Evolutionary conservation across 805 yeast genomes (phyloP), one percentile per base, ranked within the genome.

Genomic region (Myxozyma mucilagina): DNA sequence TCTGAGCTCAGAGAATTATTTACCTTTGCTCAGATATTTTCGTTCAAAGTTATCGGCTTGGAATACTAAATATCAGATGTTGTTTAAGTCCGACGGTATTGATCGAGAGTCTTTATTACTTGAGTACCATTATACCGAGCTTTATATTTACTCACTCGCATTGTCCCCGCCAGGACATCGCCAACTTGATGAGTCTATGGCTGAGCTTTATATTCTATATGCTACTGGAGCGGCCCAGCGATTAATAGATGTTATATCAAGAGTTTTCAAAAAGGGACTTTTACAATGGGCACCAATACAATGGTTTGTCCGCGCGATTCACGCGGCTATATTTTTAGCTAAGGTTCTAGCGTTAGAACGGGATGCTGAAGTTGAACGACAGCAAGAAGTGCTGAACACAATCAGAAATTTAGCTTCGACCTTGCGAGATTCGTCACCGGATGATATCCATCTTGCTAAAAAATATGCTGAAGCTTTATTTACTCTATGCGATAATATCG

Each of bases 291-390:
- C 91, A 86, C 97, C 98, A 0, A 91, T 90, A n/a, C 78, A 97
- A 64, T 91, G 97, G 96, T 85, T 88, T 6, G 87, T 89, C 0
- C 79, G 96, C 55, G 84, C 90, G 32, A 91, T 92, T 20, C 84
- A 93, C 68, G 89, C 97, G 0, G 90, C 90, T 11, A 94, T 97
- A 1, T 92, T 91, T 71, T 81, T 93, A 56, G 94, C 93, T 13
- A 93, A 92, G 74, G 89, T 96, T 70, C 85, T 89, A 34, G 62
- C 73, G 42, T 61, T 73, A 41, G 66, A 66, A 5, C 67, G 65
- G 4, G 55, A 49, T 11, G 72, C 31, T 60, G 71, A 14, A 39
- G 69, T 34, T 20, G 69, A 47, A 48, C 72, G 53, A 29, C 68
- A 68, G 34, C 68, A 87, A 56, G 93, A 88, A 60, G 86, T 89